A percentile compares a stretch with the other conserved stretches of the same genome.
These are phyloP conservation scores for Trichoderma afroharzianum DNA, from an alignment of 2,329 filamentous ascomycete species.

Conservation along the genomic window DNA sequence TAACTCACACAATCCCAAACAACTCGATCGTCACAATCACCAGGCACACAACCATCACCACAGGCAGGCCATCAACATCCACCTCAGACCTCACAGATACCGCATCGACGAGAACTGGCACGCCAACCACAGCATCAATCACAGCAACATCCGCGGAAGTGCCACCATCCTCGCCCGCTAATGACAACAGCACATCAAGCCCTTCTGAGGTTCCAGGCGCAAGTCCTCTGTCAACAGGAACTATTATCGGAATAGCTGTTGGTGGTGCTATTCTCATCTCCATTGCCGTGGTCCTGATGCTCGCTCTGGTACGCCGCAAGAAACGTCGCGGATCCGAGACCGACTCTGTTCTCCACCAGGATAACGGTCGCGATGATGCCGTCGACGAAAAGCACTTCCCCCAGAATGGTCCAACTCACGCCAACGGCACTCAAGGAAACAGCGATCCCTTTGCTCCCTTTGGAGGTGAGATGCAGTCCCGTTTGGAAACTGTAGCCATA, in stretches of 20 bases:
- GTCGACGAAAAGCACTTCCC: conserved; percentile 29
- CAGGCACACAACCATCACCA: conserved; percentile 32
- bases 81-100: conserved; percentile 2
- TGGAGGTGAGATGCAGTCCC: conserved; percentile 36
- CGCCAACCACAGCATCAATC: background rate
- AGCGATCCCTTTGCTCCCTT: conserved; percentile 43
- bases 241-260: conserved; percentile 33
- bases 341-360: conserved; percentile 2
- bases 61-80: conserved; percentile 24
- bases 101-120: conserved; percentile 4
- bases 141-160: conserved; percentile 17
- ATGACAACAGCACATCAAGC: conserved; percentile 7
- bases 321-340: conserved; percentile 15
- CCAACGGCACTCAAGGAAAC: conserved; percentile 25
- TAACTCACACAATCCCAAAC: conserved; percentile 36
- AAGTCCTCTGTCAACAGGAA: conserved; percentile 27
- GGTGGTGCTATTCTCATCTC: conserved; percentile 29
- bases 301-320: conserved; percentile 24
- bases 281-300: conserved; percentile 24
- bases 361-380: conserved; percentile 20
- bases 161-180: conserved; percentile 15
- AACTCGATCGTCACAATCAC: conserved; percentile 34
- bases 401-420: conserved; percentile 27
- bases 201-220: background rate
- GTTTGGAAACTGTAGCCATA: background rate